Percentiles rank a stretch among this genome's conserved stretches.
phyloP scores from a whole-genome alignment of 2,329 filamentous ascomycete genomes.

The Phaeosphaeriaceae sp. region DNA sequence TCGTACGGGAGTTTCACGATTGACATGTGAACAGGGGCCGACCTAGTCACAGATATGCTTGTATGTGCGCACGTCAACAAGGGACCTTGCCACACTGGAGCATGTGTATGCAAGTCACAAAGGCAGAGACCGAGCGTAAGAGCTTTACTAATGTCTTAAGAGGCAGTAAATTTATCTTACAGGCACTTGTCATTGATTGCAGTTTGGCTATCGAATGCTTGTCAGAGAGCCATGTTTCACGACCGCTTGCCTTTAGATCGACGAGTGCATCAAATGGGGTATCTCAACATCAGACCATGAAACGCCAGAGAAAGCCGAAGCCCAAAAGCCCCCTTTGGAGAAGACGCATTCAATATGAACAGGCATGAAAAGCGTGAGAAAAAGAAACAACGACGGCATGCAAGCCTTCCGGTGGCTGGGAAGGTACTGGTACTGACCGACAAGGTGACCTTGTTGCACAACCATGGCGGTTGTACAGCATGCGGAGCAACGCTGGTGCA shows the following conservation, averaged over 20 bases:
- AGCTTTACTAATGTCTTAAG: too few relatives aligned
- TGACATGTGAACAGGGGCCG: too few relatives aligned
- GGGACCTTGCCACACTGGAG: too few relatives aligned
- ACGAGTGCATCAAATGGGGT: neutral
- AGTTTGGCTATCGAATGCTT: neutral
- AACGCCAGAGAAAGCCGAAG: neutral
- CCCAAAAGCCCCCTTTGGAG: neutral
- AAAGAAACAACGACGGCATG: neutral
- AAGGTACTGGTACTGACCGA: neutral
- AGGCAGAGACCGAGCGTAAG: too few relatives aligned
- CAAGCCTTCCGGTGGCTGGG: neutral
- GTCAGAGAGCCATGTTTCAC: neutral
- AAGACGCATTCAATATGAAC: neutral
- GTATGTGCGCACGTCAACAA: too few relatives aligned
- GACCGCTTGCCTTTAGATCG: neutral
- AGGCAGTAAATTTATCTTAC: neutral
- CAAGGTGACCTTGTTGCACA: neutral
- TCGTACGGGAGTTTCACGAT: too few relatives aligned
- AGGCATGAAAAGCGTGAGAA: neutral
- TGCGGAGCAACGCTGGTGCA: neutral
- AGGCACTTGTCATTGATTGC: neutral
- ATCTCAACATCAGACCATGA: neutral
- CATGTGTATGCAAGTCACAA: too few relatives aligned
- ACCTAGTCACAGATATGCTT: too few relatives aligned
- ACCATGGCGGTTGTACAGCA: constrained; percentile 1